Conservation (phyloP, 257 asterid species). For the Striga asiatica region DNA sequence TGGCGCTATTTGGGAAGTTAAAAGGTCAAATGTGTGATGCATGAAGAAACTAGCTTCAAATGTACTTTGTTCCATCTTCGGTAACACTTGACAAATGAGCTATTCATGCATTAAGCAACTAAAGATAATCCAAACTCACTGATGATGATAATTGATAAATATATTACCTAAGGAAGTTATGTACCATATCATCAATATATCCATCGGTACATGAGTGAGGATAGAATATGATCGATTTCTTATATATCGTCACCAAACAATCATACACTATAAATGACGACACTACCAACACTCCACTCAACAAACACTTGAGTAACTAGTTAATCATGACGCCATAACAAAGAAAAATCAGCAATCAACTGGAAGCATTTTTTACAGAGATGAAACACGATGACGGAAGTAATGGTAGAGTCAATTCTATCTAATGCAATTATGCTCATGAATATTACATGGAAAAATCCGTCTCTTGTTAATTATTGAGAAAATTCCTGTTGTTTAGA, state of each 20-base stretch:
- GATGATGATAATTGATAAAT: background rate
- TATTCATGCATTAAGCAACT: too few relatives aligned
- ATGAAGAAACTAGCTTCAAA: too few relatives aligned
- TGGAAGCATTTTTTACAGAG: too few relatives aligned
- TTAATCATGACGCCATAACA: too few relatives aligned
- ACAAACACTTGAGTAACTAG: too few relatives aligned
- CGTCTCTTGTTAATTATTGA: background rate
- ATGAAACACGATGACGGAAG: background rate
- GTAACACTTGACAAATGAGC: too few relatives aligned
- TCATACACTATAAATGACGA: background rate
- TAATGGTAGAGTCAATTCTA: background rate
- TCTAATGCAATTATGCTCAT: background rate
- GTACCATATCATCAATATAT: background rate
- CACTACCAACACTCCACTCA: background rate
- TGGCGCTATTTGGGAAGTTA: too few relatives aligned
- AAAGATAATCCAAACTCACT: background rate
- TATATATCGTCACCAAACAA: background rate
- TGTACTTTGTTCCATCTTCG: too few relatives aligned
- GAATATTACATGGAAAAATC: background rate
- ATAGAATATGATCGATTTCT: too few relatives aligned
- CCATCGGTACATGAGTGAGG: background rate
- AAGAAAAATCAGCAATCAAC: too few relatives aligned
- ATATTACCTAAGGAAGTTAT: background rate
- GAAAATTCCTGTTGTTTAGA: background rate
- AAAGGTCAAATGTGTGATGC: too few relatives aligned